These are phyloP conservation scores for Tulasnella calospora DNA, from an alignment of 768 basidiomycete species.

Conservation along the genomic window DNA sequence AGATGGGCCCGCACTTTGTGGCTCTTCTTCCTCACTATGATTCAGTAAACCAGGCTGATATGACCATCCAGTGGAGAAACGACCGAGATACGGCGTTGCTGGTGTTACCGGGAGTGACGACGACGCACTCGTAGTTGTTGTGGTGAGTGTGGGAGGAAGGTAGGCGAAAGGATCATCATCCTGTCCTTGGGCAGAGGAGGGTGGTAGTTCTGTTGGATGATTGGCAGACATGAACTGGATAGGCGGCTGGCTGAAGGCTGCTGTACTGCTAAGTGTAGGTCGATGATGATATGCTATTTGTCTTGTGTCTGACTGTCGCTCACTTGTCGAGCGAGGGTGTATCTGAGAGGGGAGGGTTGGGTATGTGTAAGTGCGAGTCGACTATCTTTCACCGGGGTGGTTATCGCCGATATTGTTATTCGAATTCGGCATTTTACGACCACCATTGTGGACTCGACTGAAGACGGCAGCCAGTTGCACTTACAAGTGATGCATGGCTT, in stretches of 20 bases:
- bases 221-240: neutral
- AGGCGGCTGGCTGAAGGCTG: neutral
- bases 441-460: too few relatives aligned
- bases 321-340: neutral
- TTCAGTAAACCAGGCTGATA: neutral
- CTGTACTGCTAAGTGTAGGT: neutral
- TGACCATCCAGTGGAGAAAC: neutral
- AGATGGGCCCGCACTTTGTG: neutral
- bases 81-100: neutral
- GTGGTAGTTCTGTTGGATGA: neutral
- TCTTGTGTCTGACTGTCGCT: neutral
- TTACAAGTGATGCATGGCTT: too few relatives aligned
- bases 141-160: neutral
- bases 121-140: neutral
- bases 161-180: neutral
- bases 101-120: neutral
- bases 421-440: too few relatives aligned
- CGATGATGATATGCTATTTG: neutral
- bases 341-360: neutral
- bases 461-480: too few relatives aligned
- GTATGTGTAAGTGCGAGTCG: neutral
- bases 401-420: neutral
- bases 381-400: neutral
- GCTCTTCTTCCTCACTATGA: neutral
- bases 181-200: neutral